phyloP scores from a whole-genome alignment of 108 stramenopile species.

The Cylindrotheca fusiformis region DNA sequence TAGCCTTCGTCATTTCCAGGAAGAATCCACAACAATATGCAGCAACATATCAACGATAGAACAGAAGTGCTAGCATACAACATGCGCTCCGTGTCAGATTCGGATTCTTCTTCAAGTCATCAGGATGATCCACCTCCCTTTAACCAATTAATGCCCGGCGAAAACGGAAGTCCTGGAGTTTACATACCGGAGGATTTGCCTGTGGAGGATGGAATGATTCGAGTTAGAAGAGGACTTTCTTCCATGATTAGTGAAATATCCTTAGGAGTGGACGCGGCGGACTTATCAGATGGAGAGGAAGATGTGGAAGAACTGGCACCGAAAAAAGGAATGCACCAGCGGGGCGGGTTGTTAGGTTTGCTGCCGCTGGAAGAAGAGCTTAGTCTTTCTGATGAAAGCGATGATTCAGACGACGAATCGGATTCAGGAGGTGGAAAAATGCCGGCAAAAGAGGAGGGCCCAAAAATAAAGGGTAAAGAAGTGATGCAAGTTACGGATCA shows the following conservation, averaged over 20 bases:
- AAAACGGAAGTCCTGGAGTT: too few species aligned
- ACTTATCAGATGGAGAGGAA: neutral
- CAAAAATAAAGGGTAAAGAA: neutral
- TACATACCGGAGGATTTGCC: neutral
- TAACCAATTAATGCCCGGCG: too few species aligned
- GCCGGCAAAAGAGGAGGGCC: neutral
- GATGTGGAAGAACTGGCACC: neutral
- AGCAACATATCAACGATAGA: too few species aligned
- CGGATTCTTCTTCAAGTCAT: too few species aligned
- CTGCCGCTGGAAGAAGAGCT: neutral
- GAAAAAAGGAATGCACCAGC: neutral
- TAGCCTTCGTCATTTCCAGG: too few species aligned
- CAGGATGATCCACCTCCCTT: too few species aligned
- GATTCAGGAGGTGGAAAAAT: neutral
- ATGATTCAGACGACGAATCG: neutral
- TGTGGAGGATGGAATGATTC: neutral
- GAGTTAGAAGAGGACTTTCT: neutral
- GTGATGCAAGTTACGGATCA: constrained; percentile 11
- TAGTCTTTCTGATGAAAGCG: neutral
- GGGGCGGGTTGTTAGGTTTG: neutral
- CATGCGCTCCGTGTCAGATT: too few species aligned
- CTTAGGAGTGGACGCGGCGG: neutral
- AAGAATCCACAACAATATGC: too few species aligned
- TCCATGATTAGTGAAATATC: neutral
- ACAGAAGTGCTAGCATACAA: too few species aligned